A percentile compares a stretch with the other conserved stretches of the same genome.
phyloP scores from a whole-genome alignment of 23 red algal species.

The Pyropia haitanensis region DNA sequence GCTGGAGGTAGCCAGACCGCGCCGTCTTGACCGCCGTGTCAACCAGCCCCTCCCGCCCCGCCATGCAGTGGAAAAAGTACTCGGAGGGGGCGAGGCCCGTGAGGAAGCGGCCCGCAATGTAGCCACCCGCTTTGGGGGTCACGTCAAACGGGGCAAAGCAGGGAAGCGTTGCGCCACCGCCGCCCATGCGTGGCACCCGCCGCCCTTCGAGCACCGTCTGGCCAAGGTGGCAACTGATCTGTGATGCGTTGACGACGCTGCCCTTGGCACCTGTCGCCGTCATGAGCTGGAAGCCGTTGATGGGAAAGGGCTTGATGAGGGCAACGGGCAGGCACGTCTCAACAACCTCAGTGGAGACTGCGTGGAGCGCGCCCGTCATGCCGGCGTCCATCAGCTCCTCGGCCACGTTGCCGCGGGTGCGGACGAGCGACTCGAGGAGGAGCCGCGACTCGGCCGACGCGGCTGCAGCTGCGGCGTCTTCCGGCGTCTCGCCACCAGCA shows the following conservation, averaged over 20 bases:
- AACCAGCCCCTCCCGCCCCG: conserved; percentile 88
- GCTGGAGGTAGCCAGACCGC: conserved; percentile 97
- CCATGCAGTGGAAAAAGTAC: conserved; percentile 98
- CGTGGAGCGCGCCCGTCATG: conserved; percentile 65
- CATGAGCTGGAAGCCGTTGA: conserved; percentile 92
- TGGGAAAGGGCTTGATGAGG: conserved; percentile 69
- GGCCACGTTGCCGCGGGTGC: conserved; percentile 24
- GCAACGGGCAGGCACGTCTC: conserved; percentile 51
- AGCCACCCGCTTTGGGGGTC: conserved; percentile 72
- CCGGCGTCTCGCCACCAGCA: too few species aligned
- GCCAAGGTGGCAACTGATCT: conserved; percentile 94
- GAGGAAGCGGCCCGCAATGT: conserved; percentile 83
- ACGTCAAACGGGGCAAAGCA: conserved; percentile 84
- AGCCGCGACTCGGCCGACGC: conserved; percentile 12
- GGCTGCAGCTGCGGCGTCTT: neutral
- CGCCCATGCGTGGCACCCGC: conserved; percentile 76
- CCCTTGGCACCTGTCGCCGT: conserved; percentile 96
- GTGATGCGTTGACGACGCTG: conserved; percentile 68
- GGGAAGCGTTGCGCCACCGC: conserved; percentile 75
- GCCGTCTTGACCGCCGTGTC: conserved; percentile 98
- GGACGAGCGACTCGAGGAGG: conserved; percentile 34
- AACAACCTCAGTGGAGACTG: conserved; percentile 46
- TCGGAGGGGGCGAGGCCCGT: conserved; percentile 85
- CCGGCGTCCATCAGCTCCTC: conserved; percentile 70
- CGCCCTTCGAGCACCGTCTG: conserved; percentile 87